phyloP scores from a whole-genome alignment of 192 early-diverging fungal species.

The Umbelopsis sp. region DNA sequence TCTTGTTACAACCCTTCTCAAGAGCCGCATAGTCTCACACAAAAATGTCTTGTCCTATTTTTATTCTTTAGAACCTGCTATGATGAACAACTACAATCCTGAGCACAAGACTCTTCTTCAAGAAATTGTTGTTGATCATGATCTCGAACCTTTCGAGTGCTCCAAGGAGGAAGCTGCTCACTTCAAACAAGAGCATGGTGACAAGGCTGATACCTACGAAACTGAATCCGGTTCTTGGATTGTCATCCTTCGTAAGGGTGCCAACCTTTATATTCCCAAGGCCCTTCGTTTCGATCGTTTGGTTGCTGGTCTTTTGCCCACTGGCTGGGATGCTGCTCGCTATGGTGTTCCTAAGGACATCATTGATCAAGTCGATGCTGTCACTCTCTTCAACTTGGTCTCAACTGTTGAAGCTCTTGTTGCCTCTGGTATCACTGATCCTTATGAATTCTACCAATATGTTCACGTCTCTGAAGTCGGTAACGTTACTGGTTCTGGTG shows the following conservation, averaged over 20 bases:
- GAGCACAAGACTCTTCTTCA: slow-evolving; percentile 84
- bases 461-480: slow-evolving; percentile 94
- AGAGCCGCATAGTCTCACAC: background rate
- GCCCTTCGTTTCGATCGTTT: slow-evolving; percentile 89
- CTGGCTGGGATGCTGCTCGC: slow-evolving; percentile 90
- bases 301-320: slow-evolving; percentile 92
- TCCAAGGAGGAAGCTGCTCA: slow-evolving; percentile 84
- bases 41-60: background rate
- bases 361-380: slow-evolving; percentile 86
- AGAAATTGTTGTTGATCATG: slow-evolving; percentile 85
- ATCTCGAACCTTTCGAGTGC: slow-evolving; percentile 86
- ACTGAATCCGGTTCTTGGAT: slow-evolving; percentile 68
- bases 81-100: slow-evolving; percentile 88
- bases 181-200: slow-evolving; percentile 82
- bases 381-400: slow-evolving; percentile 88
- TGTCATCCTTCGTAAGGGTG: slow-evolving; percentile 85
- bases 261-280: slow-evolving; percentile 88
- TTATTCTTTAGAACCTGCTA: slow-evolving; percentile 56
- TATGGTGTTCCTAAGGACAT: slow-evolving; percentile 94
- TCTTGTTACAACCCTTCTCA: background rate
- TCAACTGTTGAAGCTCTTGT: slow-evolving; percentile 92
- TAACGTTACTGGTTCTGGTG: slow-evolving; percentile 87
- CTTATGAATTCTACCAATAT: slow-evolving; percentile 96
- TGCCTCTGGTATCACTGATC: slow-evolving; percentile 90
- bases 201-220: slow-evolving; percentile 74